A percentile compares a stretch with the other conserved stretches of the same genome.
phyloP scores from a whole-genome alignment of 306 rosid species.

The Cucumis sativus region Cucumber_9930_V3 NC_026660.2:17989001-17989500 shows the following conservation, averaged over 20 bases:
- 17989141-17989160: background rate
- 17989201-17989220: background rate
- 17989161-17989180: background rate
- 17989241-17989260: background rate
- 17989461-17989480: constrained; percentile 72
- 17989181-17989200: background rate
- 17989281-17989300: background rate
- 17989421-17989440: constrained; percentile 42
- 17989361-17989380: constrained; percentile 60
- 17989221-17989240: background rate
- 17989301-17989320: background rate
- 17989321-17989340: background rate
- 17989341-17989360: background rate
- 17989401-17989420: constrained; percentile 48
- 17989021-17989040: background rate
- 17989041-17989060: background rate
- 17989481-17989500: constrained; percentile 70
- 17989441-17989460: constrained; percentile 72
- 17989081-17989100: background rate
- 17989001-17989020: background rate
- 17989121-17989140: background rate
- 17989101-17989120: background rate
- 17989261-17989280: background rate
- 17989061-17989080: background rate
- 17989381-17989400: constrained; percentile 58